Base-by-base conservation (phyloP, 2,329 filamentous ascomycete species). In the Calonectria pseudoturangicola region DNA sequence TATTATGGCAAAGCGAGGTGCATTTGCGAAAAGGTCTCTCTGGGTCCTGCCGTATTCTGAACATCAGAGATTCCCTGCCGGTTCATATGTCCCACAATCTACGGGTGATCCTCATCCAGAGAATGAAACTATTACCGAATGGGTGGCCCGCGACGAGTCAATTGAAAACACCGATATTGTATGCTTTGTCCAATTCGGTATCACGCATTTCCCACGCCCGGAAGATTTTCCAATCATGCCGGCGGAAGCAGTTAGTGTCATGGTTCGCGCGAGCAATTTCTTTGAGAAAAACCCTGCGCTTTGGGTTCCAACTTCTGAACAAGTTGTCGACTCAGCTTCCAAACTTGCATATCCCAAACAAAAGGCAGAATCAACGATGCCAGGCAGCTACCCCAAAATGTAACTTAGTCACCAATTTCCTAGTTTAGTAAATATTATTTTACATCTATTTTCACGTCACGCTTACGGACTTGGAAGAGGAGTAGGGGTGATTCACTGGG, bases 181-280 rank as follows among this genome's bases (percentile, higher is more conserved):
- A 21, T 60, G 54, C 30, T 60, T 60, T 28, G 54, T 60, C 7
- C 54, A 60, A 60, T 60, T 60, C 25, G 54, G 54, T 7, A 39
- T 60, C n/a, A 60, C 54, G 4, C 54, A 60, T 43, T 60, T 60
- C 15, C 54, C 54, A 4, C 54, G 54, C 33, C 21, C 54, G 9
- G 54, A 60, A 27, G 54, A 60, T 21, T 60, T 60, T 36, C 54
- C 54, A 15, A 60, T 60, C 16, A 60, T 60, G 54, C 54, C 54
- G 0, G 36, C 54, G 3, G 54, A 60, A 60, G n/a, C 33, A 16
- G 54, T 60, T 2, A 60, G 54, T 27, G 33, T 60, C 4, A 41
- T 60, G 54, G 15, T n/a, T 18, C n/a, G 54, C 18, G 54, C 54
- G 25, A 60, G 36, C 8, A 36, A 60, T 12, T 60, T 60, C 54